Percentiles rank a stretch among this genome's conserved stretches.
Conservation (phyloP, 192 early-diverging fungal species). For the Coemansia sp. region DNA sequence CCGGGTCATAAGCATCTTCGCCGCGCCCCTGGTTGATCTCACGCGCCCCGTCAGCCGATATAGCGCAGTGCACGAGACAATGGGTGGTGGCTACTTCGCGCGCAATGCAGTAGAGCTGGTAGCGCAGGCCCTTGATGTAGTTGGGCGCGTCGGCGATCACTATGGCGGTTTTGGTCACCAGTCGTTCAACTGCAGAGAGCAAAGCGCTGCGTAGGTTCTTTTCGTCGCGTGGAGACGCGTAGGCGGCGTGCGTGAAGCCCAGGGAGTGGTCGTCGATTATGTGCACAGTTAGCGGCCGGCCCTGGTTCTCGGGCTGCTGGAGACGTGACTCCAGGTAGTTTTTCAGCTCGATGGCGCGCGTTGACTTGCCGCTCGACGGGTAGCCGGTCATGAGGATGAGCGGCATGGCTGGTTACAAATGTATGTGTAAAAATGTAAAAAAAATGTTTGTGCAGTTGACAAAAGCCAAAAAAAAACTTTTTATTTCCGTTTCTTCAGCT, state of each 20-base stretch:
- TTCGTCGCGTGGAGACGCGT: conserved; percentile 65
- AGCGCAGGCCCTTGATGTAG: conserved; percentile 98
- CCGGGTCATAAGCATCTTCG: conserved; percentile 45
- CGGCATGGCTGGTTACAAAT: conserved; percentile 68
- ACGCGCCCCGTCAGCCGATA: conserved; percentile 54
- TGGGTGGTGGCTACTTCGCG: conserved; percentile 82
- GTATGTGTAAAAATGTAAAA: background rate
- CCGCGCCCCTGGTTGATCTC: conserved; percentile 54
- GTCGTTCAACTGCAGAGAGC: conserved; percentile 86
- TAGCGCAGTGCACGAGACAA: conserved; percentile 75
- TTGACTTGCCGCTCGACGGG: conserved; percentile 90
- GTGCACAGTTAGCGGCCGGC: conserved; percentile 61
- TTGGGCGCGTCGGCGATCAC: conserved; percentile 94
- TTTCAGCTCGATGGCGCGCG: conserved; percentile 70
- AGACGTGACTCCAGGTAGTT: conserved; percentile 53
- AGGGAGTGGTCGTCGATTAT: conserved; percentile 77
- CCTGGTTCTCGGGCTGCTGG: conserved; percentile 30
- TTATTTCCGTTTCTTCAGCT: background rate
- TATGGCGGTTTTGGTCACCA: conserved; percentile 77
- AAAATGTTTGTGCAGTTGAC: background rate
- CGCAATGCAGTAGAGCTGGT: conserved; percentile 91
- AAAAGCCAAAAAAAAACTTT: conserved; percentile 1
- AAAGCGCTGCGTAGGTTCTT: conserved; percentile 84
- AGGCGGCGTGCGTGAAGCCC: conserved; percentile 59
- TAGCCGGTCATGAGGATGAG: conserved; percentile 84